Conservation (phyloP, 164 flowering plant species). For the Nelumbo lutea region DNA sequence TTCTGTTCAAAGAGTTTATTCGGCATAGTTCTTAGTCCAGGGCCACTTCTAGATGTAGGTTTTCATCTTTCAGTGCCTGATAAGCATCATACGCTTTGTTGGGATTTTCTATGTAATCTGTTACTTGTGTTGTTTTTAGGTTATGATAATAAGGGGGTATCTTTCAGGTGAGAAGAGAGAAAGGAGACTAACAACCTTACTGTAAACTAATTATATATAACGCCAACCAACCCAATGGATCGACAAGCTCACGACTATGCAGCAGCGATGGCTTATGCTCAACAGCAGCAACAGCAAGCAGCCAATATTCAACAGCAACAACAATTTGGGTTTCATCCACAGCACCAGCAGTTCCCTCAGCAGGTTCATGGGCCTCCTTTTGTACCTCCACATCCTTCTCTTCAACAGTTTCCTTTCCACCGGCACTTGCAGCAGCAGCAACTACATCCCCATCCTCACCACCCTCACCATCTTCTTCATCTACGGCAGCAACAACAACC, state of each 20-base stretch:
- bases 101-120: background rate
- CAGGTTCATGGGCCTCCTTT: conserved; percentile 59
- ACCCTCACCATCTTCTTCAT: conserved; percentile 53
- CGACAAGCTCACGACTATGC: conserved; percentile 67
- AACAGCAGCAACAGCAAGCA: conserved; percentile 67
- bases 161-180: background rate
- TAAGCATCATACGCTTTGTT: background rate
- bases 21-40: no score
- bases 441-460: conserved; percentile 48
- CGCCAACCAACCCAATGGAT: conserved; percentile 39
- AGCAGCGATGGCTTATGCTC: conserved; percentile 67
- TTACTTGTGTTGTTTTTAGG: background rate
- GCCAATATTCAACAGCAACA: conserved; percentile 56
- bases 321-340: conserved; percentile 77
- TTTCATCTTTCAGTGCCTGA: background rate
- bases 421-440: conserved; percentile 56
- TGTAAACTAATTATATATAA: background rate
- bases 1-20: no score
- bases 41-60: background rate
- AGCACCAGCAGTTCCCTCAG: conserved; percentile 71
- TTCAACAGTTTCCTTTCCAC: conserved; percentile 70
- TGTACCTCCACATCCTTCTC: conserved; percentile 66
- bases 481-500: conserved; percentile 65
- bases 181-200: background rate
- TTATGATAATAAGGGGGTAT: background rate